Evolutionary conservation across 2,329 filamentous ascomycete species (phyloP), one percentile per base, ranked within the genome.

Genomic region (Trichocomaceae sp.): DNA sequence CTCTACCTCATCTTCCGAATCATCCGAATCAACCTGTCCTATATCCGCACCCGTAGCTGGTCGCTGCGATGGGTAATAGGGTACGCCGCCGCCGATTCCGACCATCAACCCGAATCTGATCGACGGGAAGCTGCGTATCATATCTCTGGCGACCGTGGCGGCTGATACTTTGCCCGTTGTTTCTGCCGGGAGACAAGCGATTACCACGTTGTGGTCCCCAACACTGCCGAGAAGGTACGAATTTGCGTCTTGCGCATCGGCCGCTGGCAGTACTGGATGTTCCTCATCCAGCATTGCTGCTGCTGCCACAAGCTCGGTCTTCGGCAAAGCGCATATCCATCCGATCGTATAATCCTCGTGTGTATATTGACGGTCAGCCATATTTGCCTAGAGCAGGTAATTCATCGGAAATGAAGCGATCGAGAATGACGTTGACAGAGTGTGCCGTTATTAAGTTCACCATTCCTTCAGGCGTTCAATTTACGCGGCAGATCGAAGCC

Each of bases 101-200:
- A 60, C 57, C 50, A 62, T 51, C 31, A 62, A 45, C 41, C 58
- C 51, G 41, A 63, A 44, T 22, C 35, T 26, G 35, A 51, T 47
- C 31, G n/a, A 60, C 22, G 57, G 49, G 44, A 64, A 65, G 29
- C 47, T 61, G 19, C 51, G 33, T n/a, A 53, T 12, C 57, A 65
- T 59, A 17, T 61, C 41, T 12, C 29, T 58, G 17, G 58, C 61
- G 2, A 62, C 61, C 1, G 41, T 54, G 2, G 56, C 23, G 7
- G 23, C 23, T 7, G 23, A 26, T 7, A 7, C 23, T 26, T 26
- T 26, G 23, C 23, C 23, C 23, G 55, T 52, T 37, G 33, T 46
- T 10, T 56, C 62, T 17, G 20, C 39, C 0, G 60, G 59, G 1
- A 63, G 39, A 50, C 59, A 62, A 23, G 58, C 52, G 10, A 54